Evolutionary conservation across 345 rosid species (phyloP).

Genomic region (Gossypium anomalum): DNA sequence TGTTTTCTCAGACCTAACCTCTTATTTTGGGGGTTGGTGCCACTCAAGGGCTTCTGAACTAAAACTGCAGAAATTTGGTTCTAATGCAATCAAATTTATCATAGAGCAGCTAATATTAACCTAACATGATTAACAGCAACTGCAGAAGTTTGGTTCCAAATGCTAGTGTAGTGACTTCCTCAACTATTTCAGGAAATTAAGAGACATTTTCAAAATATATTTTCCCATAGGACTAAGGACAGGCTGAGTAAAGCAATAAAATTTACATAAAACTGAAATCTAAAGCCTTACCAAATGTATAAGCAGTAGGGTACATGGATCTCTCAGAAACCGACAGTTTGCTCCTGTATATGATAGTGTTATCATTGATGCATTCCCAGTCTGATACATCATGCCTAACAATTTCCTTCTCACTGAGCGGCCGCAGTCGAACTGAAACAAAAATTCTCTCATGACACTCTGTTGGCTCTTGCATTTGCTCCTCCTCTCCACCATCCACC

Average conservation of each 20-base stretch:
- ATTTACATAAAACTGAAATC: background rate
- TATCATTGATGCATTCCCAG: slow-evolving; percentile 8
- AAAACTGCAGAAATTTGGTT: background rate
- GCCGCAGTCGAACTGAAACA: background rate
- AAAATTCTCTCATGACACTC: background rate
- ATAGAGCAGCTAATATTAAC: background rate
- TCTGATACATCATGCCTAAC: slow-evolving; percentile 1
- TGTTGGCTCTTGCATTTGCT: background rate
- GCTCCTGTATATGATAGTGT: background rate
- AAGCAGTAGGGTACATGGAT: slow-evolving; percentile 3
- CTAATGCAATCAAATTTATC: background rate
- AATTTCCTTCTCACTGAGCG: background rate
- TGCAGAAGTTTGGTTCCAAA: background rate
- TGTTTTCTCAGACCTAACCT: background rate
- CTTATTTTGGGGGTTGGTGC: background rate
- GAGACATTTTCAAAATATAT: too few relatives aligned
- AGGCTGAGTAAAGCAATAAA: background rate
- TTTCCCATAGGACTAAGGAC: background rate
- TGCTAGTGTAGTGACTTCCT: background rate
- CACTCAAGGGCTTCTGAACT: background rate
- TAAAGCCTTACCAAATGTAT: background rate
- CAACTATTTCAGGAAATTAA: too few relatives aligned
- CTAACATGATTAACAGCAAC: background rate
- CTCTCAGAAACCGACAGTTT: background rate
- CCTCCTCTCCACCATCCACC: background rate